Conservation (phyloP, 176 grass and related monocot genomes). For the Hordeum vulgare region MorexV3_pseudomolecules_assembly NC_058520.1:523835486-523835985, state of each 20-base stretch:
- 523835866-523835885: background rate
- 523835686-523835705: background rate
- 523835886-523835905: background rate
- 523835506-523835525: background rate
- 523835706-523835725: background rate
- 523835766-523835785: background rate
- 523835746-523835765: background rate
- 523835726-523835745: conserved; percentile 8
- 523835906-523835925: background rate
- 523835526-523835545: background rate
- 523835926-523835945: background rate
- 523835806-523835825: background rate
- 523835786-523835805: background rate
- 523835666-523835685: background rate
- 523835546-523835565: background rate
- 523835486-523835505: background rate
- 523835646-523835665: background rate
- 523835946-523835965: background rate
- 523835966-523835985: background rate
- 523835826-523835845: background rate
- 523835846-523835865: background rate
- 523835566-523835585: background rate
- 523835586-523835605: background rate
- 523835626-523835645: background rate
- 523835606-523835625: background rate